Base-by-base conservation (phyloP, 257 asterid genomes). In the Ilex aquifolium region DNA sequence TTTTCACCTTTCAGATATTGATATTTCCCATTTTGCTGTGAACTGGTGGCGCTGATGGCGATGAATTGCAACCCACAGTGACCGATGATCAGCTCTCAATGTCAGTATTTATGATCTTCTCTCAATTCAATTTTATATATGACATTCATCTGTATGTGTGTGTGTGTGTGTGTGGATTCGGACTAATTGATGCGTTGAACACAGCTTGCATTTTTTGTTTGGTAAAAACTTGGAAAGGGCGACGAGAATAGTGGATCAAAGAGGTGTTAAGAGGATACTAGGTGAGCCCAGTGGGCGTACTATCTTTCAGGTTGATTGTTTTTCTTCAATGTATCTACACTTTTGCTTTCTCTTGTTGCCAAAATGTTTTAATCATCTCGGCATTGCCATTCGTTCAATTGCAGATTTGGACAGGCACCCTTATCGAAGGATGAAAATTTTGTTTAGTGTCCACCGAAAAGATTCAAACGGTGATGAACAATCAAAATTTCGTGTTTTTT, bases 181-280 rank as follows among this genome's bases (percentile, higher is more conserved):
- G 2, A 5, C 6, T 58, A 64, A 16, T 46, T 55, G 17, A 7
- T 63, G 60, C 32, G 10, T 61, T 42, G 21, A 14, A 1, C 51
- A 10, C 81, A 92, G 97, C 73, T 75, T 92, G 88, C 83, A 89
- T 74, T 89, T 87, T 66, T 52, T 89, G 49, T 87, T 85, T 61
- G 99, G 97, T 71, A 92, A 85, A 56, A 89, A 87, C 74, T 79
- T 93, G 21, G 99, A 90, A 78, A 79, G 77, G 61, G 97, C 97
- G 2, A 76, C 85, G 14, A 78, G 84, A 81, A 90, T 93, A 30
- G 89, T 85, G 55, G 96, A 93, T 71, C 89, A 83, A 62, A 80
- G 80, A 21, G 94, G 96, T 5, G 97, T 93, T 27, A 82, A 81
- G 89, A 84, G 83, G 74, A 87, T 93, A 40, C 83, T 75, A 13